A percentile compares a stretch with the other conserved stretches of the same genome.
phyloP scores from a whole-genome alignment of 1,284 basidiomycete species.

The Heimioporus retisporus region DNA sequence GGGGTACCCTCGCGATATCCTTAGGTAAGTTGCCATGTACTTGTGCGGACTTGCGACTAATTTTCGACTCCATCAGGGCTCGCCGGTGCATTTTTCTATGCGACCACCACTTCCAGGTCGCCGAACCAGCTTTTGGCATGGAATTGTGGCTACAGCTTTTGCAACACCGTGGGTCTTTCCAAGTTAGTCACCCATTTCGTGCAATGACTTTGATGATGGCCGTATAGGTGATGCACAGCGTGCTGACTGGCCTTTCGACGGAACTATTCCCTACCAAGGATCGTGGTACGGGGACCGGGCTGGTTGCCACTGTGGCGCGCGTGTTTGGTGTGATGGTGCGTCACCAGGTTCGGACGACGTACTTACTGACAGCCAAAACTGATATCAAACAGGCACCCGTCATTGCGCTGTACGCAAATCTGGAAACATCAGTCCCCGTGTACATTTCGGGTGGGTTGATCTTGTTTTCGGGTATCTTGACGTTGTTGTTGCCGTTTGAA shows the following conservation, averaged over 20 bases:
- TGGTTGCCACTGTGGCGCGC: slow-evolving; percentile 68
- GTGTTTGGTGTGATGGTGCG: slow-evolving; percentile 72
- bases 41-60: background rate
- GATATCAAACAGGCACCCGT: slow-evolving; percentile 65
- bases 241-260: slow-evolving; percentile 72
- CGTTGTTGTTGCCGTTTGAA: slow-evolving; percentile 74
- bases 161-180: slow-evolving; percentile 55
- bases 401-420: slow-evolving; percentile 76
- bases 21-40: slow-evolving; percentile 49
- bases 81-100: slow-evolving; percentile 77
- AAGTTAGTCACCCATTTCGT: too few species aligned
- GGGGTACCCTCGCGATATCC: slow-evolving; percentile 68
- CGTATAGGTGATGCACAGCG: slow-evolving; percentile 75
- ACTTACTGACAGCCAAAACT: too few species aligned
- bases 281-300: slow-evolving; percentile 78
- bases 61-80: slow-evolving; percentile 48
- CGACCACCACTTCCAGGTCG: slow-evolving; percentile 71
- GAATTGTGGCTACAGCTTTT: slow-evolving; percentile 79
- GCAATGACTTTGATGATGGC: background rate
- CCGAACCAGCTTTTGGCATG: slow-evolving; percentile 74
- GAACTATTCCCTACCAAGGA: slow-evolving; percentile 80
- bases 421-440: slow-evolving; percentile 76
- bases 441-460: slow-evolving; percentile 83
- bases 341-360: background rate
- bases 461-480: slow-evolving; percentile 58